phyloP scores from a whole-genome alignment of 225 moss, liverwort and hornwort species.

The Bryoerythrophyllum caledonicum region DNA sequence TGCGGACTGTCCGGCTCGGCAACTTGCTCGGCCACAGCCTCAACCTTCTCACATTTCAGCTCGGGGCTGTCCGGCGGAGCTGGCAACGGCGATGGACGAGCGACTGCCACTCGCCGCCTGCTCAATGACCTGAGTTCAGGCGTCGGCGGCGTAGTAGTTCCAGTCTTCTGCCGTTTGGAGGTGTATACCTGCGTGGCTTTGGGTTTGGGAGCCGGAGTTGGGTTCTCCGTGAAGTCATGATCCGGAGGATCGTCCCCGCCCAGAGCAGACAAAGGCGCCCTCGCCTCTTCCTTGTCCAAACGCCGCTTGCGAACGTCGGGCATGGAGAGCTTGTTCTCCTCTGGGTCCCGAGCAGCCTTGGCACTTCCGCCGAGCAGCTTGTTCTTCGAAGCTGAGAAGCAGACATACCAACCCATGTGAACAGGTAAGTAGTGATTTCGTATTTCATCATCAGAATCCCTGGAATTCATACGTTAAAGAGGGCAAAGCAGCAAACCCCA shows the following conservation, averaged over 20 bases:
- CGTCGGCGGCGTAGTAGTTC: slow-evolving; percentile 23
- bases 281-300: slow-evolving; percentile 21
- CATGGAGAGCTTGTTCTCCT: slow-evolving; percentile 19
- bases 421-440: neutral
- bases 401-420: neutral
- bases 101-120: slow-evolving; percentile 9
- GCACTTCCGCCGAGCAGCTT: slow-evolving; percentile 34
- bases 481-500: neutral
- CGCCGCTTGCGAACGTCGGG: slow-evolving; percentile 39
- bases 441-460: neutral
- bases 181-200: slow-evolving; percentile 20
- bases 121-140: slow-evolving; percentile 22
- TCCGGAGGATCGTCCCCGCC: slow-evolving; percentile 10
- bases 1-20: slow-evolving; percentile 13
- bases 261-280: slow-evolving; percentile 33
- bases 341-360: slow-evolving; percentile 20
- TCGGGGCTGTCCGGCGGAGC: slow-evolving; percentile 12
- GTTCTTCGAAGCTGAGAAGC: slow-evolving; percentile 25
- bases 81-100: slow-evolving; percentile 12
- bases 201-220: too few species aligned
- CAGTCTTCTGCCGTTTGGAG: slow-evolving; percentile 36
- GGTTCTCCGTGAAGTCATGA: slow-evolving; percentile 5
- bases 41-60: neutral
- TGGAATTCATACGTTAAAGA: neutral
- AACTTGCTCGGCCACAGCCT: neutral